These are phyloP conservation scores for Yamadazyma atlantica DNA, from an alignment of 1,139 yeast genomes.

Conservation along the genomic window DNA sequence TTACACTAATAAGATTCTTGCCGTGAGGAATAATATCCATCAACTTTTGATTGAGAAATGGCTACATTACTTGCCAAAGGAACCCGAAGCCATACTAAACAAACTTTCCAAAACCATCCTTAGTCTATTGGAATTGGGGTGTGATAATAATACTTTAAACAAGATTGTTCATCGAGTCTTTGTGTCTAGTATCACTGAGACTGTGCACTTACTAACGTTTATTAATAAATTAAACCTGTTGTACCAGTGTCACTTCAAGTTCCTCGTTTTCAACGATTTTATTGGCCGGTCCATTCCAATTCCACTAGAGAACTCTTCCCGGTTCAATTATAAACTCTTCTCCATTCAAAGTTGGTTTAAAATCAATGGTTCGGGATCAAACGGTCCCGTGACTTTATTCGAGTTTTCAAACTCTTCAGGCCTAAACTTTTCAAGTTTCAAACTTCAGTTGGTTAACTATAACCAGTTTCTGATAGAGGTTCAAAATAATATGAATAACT, in stretches of 20 bases:
- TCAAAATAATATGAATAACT: slow-evolving; percentile 22
- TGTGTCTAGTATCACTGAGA: slow-evolving; percentile 13
- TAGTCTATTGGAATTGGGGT: slow-evolving; percentile 36
- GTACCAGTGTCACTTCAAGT: slow-evolving; percentile 30
- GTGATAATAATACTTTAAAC: slow-evolving; percentile 24
- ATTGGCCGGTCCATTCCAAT: slow-evolving; percentile 18
- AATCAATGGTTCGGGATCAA: too few species aligned
- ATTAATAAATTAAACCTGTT: slow-evolving; percentile 22
- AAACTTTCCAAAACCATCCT: slow-evolving; percentile 26
- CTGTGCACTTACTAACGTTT: slow-evolving; percentile 24
- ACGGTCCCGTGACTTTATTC: slow-evolving; percentile 28
- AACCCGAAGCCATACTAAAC: slow-evolving; percentile 16
- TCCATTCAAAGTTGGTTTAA: slow-evolving; percentile 42
- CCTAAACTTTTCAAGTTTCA: slow-evolving; percentile 21
- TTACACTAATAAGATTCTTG: slow-evolving; percentile 26
- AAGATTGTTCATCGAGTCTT: slow-evolving; percentile 21
- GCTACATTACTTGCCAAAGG: slow-evolving; percentile 6
- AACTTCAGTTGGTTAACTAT: slow-evolving; percentile 28
- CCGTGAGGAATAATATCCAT: slow-evolving; percentile 20
- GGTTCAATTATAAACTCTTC: slow-evolving; percentile 18
- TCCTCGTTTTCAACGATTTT: slow-evolving; percentile 27
- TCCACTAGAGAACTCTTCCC: slow-evolving; percentile 23
- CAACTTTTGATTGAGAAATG: slow-evolving; percentile 22
- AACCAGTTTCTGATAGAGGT: slow-evolving; percentile 36
- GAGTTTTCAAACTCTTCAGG: slow-evolving; percentile 29